A percentile compares a stretch with the other conserved stretches of the same genome.
Conservation (phyloP, 495 filamentous ascomycete species). For the Penicillium cataractarum region DNA sequence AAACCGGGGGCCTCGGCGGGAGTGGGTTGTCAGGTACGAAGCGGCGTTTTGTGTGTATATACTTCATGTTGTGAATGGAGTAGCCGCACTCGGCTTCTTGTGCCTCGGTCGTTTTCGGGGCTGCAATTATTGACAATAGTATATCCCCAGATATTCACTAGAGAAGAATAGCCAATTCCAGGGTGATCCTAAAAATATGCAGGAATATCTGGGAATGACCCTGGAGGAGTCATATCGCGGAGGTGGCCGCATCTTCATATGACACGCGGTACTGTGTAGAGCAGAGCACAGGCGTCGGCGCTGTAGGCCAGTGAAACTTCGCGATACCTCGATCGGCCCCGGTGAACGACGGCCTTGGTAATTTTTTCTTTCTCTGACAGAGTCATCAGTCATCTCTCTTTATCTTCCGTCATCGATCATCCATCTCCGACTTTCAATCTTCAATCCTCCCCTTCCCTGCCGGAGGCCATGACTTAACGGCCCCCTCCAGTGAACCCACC, state of each 20-base stretch:
- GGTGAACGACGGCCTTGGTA: constrained; percentile 16
- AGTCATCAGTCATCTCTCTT: not conserved
- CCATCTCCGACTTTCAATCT: not conserved
- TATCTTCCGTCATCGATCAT: not conserved
- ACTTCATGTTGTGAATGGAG: not conserved
- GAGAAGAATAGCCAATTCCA: not conserved
- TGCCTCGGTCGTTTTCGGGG: not conserved
- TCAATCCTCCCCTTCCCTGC: constrained; percentile 8
- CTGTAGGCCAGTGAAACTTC: constrained; percentile 32
- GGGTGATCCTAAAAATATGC: not conserved
- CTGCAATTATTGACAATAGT: not conserved
- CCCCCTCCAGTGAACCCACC: constrained; percentile 6
- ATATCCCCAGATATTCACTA: not conserved
- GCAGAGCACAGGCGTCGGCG: constrained; percentile 32
- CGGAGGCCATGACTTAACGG: constrained; percentile 23
- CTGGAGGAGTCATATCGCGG: not conserved
- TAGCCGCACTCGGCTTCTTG: not conserved
- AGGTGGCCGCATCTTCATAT: constrained; percentile 16
- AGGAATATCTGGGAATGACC: constrained; percentile 15
- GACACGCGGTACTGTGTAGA: constrained; percentile 30
- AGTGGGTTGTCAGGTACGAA: too few species aligned
- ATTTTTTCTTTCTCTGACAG: not conserved
- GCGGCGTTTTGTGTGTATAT: not conserved
- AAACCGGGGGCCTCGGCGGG: too few species aligned
- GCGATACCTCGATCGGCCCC: constrained; percentile 24